Base-by-base conservation (phyloP, 2,329 filamentous ascomycete genomes). In the Pseudopithomyces maydicus region DNA sequence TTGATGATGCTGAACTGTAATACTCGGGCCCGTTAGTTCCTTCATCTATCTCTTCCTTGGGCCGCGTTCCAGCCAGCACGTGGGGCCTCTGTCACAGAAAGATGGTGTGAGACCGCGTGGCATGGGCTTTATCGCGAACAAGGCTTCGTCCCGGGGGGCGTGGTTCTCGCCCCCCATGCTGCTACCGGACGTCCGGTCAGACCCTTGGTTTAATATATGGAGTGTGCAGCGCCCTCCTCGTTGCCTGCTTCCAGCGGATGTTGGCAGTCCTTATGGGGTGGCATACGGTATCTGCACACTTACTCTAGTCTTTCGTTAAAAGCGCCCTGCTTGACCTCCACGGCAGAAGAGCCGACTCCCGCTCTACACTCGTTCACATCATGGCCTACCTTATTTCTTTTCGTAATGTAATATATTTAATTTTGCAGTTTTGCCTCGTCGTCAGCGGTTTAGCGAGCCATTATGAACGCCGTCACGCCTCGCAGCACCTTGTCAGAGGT, bases 11-110 rank as follows among this genome's bases (percentile, higher is more conserved):
- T 36, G 12, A 48, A 10, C 36, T 48, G 12, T n/a, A 20, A 36
- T 36, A 48, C 45, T 48, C 45, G 45, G 45, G 32, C 45, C 45
- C 45, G 45, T 36, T 48, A 38, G 45, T n/a, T 35, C 33, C 12
- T 36, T 8, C 6, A 12, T 23, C 23, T 14, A 23, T 38, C 19
- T 19, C n/a, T 47, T 33, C 2, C 33, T 36, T 14, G 7, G 20
- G 32, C 23, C 32, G 17, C 8, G 35, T 8, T 35, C 22, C 11
- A 10, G 32, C 32, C 19, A 48, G 32, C 45, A 38, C 45, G 32
- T 48, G 45, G 45, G 45, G 26, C 26, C 29, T 44, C 20, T 8
- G 20, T 36, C 1, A 2, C 32, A 26, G 3, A 23, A 35, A 36
- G 17, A 47, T 19, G 33, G 19, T 33, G 14, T 14, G 19, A 22